A percentile compares a stretch with the other conserved stretches of the same genome.
Evolutionary conservation across 306 rosid species (phyloP).

Genomic region (Pyrus pyrifolia): DNA sequence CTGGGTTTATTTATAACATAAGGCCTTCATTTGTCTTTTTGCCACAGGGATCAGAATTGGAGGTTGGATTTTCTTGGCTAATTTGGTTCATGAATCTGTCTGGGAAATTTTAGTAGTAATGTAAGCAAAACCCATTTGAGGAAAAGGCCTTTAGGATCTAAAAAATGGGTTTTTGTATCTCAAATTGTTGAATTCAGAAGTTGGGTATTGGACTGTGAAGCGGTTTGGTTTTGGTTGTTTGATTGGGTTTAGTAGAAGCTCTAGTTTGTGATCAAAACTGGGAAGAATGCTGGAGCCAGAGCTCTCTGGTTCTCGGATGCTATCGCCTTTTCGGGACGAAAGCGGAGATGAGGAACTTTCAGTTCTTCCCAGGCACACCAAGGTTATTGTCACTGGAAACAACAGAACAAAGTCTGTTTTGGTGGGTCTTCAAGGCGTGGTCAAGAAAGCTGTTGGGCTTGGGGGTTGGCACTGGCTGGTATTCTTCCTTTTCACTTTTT

Average conservation of each 20-base stretch:
- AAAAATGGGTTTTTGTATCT: background rate
- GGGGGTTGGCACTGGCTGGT: conserved; percentile 92
- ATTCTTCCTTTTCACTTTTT: conserved; percentile 5
- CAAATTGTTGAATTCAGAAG: background rate
- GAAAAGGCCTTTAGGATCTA: background rate
- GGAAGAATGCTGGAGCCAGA: conserved; percentile 46
- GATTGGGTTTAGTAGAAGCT: background rate
- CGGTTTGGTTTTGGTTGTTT: background rate
- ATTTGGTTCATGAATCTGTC: background rate
- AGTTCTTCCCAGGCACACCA: conserved; percentile 69
- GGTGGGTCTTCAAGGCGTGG: conserved; percentile 76
- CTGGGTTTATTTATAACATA: background rate
- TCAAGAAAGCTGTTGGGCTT: conserved; percentile 71
- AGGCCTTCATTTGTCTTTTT: conserved; percentile 1
- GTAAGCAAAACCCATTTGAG: background rate
- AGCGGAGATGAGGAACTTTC: conserved; percentile 69
- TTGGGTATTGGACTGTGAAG: conserved; percentile 3
- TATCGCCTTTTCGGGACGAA: conserved; percentile 52
- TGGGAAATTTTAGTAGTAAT: background rate
- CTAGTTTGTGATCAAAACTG: background rate
- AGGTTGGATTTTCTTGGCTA: background rate
- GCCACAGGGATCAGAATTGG: conserved; percentile 10
- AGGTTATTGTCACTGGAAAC: conserved; percentile 70
- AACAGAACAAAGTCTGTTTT: conserved; percentile 66
- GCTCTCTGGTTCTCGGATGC: conserved; percentile 43